Evolutionary conservation across 2,329 filamentous ascomycete species (phyloP).

Genomic region (Trichophyton benhamiae): DNA sequence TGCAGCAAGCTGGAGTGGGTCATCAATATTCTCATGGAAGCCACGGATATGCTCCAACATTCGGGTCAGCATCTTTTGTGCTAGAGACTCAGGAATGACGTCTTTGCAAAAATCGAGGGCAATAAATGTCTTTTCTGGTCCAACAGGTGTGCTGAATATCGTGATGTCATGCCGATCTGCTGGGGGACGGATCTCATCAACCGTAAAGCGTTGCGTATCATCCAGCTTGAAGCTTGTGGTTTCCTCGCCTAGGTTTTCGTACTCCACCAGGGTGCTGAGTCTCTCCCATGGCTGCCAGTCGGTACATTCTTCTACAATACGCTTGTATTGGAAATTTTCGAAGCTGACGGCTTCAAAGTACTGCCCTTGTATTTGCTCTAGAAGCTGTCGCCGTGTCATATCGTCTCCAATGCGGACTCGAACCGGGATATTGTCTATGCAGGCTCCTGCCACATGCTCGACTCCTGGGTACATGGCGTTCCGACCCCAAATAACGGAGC

Average conservation of each 20-base stretch:
- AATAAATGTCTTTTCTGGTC: neutral
- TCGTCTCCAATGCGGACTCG: slow-evolving; percentile 19
- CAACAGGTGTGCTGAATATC: neutral
- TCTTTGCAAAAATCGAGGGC: neutral
- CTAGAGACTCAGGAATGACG: neutral
- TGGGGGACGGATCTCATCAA: neutral
- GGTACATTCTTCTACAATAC: neutral
- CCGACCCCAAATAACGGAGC: slow-evolving; percentile 33
- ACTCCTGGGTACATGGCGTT: slow-evolving; percentile 28
- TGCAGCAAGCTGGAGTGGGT: neutral
- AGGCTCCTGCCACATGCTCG: slow-evolving; percentile 33
- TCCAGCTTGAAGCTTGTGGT: neutral
- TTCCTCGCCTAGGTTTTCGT: neutral
- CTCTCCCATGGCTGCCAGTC: neutral
- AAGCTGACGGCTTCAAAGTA: neutral
- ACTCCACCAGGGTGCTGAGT: neutral
- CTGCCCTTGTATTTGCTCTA: neutral
- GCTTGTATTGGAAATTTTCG: neutral
- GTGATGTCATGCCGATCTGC: neutral
- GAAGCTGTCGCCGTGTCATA: neutral
- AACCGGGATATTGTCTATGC: slow-evolving; percentile 34
- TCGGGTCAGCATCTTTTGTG: neutral
- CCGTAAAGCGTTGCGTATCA: neutral
- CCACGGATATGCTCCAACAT: neutral
- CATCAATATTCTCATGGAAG: neutral